A percentile compares a stretch with the other conserved stretches of the same genome.
Evolutionary conservation across 257 asterid genomes (phyloP).

Genomic region (Solanum sitiens): DNA sequence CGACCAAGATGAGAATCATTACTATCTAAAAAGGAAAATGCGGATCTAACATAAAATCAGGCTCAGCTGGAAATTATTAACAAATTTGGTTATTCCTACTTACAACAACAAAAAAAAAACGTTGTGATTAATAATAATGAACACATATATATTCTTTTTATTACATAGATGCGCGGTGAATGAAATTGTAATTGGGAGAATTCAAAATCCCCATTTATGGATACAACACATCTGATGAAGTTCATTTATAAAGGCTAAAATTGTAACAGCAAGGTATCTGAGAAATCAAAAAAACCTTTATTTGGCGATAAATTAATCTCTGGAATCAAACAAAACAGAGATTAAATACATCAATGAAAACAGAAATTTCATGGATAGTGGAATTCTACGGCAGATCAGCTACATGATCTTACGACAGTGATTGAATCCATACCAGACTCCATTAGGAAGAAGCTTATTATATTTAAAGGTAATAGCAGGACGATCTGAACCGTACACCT

Average conservation of each 20-base stretch:
- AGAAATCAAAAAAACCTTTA: not conserved
- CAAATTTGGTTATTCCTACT: not conserved
- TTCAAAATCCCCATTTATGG: not conserved
- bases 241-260: not conserved
- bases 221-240: not conserved
- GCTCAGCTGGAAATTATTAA: not conserved
- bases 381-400: not conserved
- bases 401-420: slow-evolving; percentile 6
- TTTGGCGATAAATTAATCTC: not conserved
- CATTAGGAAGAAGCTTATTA: slow-evolving; percentile 16
- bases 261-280: not conserved
- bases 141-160: not conserved
- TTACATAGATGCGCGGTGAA: no score
- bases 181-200: no score
- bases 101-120: not conserved
- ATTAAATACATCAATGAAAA: not conserved
- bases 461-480: slow-evolving; percentile 2
- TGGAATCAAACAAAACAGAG: not conserved
- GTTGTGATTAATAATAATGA: not conserved
- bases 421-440: slow-evolving; percentile 24
- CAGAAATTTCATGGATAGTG: not conserved
- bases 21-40: no score
- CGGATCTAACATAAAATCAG: not conserved
- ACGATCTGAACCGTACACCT: slow-evolving; percentile 13
- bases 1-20: no score